A percentile compares a stretch with the other conserved stretches of the same genome.
These are phyloP conservation scores for Rhypophila decipiens DNA, from an alignment of 495 filamentous ascomycete genomes.

Conservation along the genomic window DNA sequence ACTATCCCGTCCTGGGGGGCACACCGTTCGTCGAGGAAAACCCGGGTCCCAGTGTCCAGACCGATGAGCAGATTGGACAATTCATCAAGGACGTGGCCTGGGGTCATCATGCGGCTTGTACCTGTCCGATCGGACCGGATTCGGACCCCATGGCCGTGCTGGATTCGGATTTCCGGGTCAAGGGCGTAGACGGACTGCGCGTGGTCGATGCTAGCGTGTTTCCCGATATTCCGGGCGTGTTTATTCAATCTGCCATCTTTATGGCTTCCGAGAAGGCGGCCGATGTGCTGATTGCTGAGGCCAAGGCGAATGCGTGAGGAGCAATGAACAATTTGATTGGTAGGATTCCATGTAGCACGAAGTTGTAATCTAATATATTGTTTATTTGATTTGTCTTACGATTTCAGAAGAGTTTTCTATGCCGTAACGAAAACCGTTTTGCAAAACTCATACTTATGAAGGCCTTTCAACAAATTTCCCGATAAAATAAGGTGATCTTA, in stretches of 20 bases:
- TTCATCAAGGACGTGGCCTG: constrained; percentile 30
- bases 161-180: constrained; percentile 31
- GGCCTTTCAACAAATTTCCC: too few relatives aligned
- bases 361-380: too few relatives aligned
- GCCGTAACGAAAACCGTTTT: too few relatives aligned
- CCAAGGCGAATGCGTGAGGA: too few relatives aligned
- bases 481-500: too few relatives aligned
- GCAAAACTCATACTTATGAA: too few relatives aligned
- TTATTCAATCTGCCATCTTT: not conserved
- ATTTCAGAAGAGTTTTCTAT: too few relatives aligned
- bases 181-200: not conserved
- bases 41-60: constrained; percentile 23
- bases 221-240: not conserved
- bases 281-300: not conserved
- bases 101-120: constrained; percentile 34
- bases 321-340: too few relatives aligned
- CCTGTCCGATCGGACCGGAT: constrained; percentile 31
- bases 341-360: too few relatives aligned
- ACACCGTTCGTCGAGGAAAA: constrained; percentile 37
- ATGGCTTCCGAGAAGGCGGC: not conserved
- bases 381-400: too few relatives aligned
- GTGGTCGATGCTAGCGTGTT: not conserved
- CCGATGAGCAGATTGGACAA: constrained; percentile 12
- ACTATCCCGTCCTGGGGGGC: constrained; percentile 22
- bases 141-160: constrained; percentile 31